These are phyloP conservation scores for Penicillium manginii DNA, from an alignment of 495 filamentous ascomycete species.

Conservation along the genomic window DNA sequence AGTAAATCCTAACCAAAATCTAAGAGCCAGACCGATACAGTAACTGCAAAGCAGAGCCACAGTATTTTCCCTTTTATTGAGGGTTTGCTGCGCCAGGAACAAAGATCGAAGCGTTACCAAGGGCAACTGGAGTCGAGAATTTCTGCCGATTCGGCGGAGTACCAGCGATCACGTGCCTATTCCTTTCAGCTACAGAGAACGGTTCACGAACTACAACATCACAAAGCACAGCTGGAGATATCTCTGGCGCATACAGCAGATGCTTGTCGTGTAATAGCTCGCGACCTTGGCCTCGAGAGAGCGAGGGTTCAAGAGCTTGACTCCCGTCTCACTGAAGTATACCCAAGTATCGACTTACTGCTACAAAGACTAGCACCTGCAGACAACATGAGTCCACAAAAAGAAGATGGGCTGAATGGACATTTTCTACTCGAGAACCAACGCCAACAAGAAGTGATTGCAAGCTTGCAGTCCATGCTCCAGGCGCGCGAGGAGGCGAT, in stretches of 20 bases:
- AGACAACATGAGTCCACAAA: background rate
- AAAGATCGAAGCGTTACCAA: conserved; percentile 8
- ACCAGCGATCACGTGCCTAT: conserved; percentile 6
- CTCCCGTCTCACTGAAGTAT: conserved; percentile 7
- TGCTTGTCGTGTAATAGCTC: conserved; percentile 4
- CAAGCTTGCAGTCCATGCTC: conserved; percentile 6
- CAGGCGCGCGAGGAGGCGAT: background rate
- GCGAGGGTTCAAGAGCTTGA: conserved; percentile 9
- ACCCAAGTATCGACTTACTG: conserved; percentile 4
- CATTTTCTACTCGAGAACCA: conserved; percentile 9
- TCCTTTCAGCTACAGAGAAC: conserved; percentile 3
- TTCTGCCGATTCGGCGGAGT: conserved; percentile 3
- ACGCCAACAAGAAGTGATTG: conserved; percentile 2
- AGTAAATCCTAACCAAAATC: background rate
- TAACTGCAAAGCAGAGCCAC: background rate
- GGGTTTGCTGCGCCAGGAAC: conserved; percentile 8
- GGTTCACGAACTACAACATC: background rate
- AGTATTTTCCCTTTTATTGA: conserved; percentile 4
- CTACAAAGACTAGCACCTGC: background rate
- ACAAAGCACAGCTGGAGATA: conserved; percentile 8
- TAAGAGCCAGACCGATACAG: background rate
- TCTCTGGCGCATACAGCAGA: conserved; percentile 2
- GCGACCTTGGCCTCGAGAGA: conserved; percentile 10
- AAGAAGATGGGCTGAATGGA: background rate
- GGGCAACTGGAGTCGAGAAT: conserved; percentile 7